Conservation (phyloP, 495 filamentous ascomycete species). For the Lindgomyces ingoldianus region DNA sequence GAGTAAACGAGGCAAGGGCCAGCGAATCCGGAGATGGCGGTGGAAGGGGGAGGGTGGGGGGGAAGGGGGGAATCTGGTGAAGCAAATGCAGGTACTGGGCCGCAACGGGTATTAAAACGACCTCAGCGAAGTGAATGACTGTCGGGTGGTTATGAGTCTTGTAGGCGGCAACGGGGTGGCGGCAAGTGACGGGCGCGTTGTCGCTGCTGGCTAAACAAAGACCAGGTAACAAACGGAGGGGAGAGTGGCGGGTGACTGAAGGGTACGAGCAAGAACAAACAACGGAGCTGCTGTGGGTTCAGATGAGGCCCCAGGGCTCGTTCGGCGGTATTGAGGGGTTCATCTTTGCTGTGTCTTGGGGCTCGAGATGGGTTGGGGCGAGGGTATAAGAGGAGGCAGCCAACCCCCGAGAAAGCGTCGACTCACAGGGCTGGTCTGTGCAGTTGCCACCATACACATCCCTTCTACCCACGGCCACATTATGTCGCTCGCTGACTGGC, state of each 20-base stretch:
- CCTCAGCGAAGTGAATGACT: conserved; percentile 21
- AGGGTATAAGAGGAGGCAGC: background rate
- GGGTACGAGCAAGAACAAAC: conserved; percentile 2
- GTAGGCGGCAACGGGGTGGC: conserved; percentile 31
- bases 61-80: background rate
- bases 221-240: conserved; percentile 19
- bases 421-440: background rate
- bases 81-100: conserved; percentile 24
- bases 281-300: conserved; percentile 10
- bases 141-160: conserved; percentile 27
- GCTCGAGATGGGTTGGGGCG: background rate
- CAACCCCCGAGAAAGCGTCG: background rate
- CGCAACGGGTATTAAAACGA: conserved; percentile 22
- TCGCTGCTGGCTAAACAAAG: conserved; percentile 29
- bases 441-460: background rate
- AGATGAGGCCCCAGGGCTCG: conserved; percentile 28
- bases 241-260: conserved; percentile 13
- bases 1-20: conserved; percentile 37
- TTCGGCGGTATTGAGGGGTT: conserved; percentile 23
- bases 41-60: conserved; percentile 11
- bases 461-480: no score
- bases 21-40: conserved; percentile 25
- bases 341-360: conserved; percentile 21
- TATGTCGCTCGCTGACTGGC: background rate
- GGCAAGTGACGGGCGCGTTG: conserved; percentile 28